Conservation (phyloP, 345 rosid species). For the Citrus hindsii region DNA sequence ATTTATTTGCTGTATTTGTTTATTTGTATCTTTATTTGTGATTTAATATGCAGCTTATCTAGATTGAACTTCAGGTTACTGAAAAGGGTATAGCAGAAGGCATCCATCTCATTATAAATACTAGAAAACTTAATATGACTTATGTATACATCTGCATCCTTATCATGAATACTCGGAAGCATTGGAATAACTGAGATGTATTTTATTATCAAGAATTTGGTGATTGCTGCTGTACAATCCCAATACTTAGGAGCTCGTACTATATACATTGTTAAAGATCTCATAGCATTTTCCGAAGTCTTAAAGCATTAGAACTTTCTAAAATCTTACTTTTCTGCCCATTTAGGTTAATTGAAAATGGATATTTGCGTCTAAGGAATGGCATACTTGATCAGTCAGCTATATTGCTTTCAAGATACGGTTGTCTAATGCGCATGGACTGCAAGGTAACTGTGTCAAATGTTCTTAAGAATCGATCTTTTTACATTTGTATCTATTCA, state of each 20-base stretch:
- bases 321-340: slow-evolving; percentile 5
- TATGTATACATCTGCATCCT: neutral
- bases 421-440: slow-evolving; percentile 82
- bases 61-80: neutral
- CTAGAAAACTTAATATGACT: neutral
- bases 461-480: neutral
- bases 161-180: neutral
- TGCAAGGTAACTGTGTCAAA: slow-evolving; percentile 62
- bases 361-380: slow-evolving; percentile 81
- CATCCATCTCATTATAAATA: neutral
- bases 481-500: neutral
- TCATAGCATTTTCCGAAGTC: neutral
- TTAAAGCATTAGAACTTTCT: neutral
- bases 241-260: neutral
- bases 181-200: neutral
- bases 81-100: neutral
- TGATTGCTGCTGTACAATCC: neutral
- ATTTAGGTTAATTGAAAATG: slow-evolving; percentile 86
- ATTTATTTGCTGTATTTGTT: neutral
- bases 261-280: neutral
- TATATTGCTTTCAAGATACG: slow-evolving; percentile 74
- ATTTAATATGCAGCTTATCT: neutral
- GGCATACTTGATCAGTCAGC: slow-evolving; percentile 98
- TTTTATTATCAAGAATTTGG: neutral
- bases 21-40: neutral